Percentiles rank a stretch among this genome's conserved stretches.
Evolutionary conservation across 768 basidiomycete genomes (phyloP).

Genomic region (Pleurotus pulmonarius): DNA sequence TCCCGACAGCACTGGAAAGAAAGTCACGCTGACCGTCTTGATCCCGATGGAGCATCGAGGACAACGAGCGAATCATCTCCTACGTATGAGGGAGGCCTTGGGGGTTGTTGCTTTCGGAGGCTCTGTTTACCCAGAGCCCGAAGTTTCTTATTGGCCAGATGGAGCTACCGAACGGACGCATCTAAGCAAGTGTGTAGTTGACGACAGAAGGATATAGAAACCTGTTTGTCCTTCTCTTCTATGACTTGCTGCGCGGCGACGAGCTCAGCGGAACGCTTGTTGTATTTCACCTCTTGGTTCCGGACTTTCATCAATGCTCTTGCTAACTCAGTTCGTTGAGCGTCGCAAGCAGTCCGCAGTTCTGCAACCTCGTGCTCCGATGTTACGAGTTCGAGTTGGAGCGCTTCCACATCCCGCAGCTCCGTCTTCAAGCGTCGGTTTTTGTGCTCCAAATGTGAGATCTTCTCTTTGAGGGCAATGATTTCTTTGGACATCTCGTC

Average conservation of each 20-base stretch:
- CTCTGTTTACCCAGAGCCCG: neutral
- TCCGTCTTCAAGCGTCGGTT: neutral
- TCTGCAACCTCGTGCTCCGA: neutral
- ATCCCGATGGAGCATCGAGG: neutral
- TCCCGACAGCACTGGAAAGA: too few relatives aligned
- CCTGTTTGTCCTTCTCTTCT: neutral
- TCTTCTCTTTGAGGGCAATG: neutral
- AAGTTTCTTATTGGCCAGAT: neutral
- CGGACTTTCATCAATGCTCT: neutral
- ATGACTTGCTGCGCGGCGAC: neutral
- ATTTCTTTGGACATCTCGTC: neutral
- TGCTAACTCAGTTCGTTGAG: neutral
- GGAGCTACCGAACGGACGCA: neutral
- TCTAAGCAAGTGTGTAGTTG: neutral
- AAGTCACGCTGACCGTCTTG: too few relatives aligned
- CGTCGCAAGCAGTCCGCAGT: neutral
- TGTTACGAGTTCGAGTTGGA: neutral
- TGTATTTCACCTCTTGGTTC: neutral
- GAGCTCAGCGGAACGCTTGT: neutral
- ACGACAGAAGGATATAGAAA: neutral
- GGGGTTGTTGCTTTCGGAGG: neutral
- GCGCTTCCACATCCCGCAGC: neutral
- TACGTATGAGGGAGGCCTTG: neutral
- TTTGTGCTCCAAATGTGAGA: neutral
- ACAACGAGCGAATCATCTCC: constrained; percentile 4